Evolutionary conservation across 306 rosid genomes (phyloP), one percentile per base, ranked within the genome.

Genomic region (Oxytropis ochrocephala): DNA sequence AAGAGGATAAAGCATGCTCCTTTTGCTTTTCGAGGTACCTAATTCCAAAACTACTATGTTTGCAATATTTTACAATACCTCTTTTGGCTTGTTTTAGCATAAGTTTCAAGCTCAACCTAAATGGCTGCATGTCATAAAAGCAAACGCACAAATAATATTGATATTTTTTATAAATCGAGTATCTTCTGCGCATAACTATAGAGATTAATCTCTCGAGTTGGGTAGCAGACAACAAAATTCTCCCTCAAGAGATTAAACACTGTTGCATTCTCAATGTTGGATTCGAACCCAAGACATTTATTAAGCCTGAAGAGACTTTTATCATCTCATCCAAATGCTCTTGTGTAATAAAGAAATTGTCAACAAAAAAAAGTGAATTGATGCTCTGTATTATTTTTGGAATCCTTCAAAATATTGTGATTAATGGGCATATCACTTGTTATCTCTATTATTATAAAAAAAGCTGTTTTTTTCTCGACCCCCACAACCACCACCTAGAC

Each of bases 31-130:
- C 4, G 17, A 38, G 53, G 86, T 75, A 75, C 59, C 58, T 60
- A 72, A 70, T 53, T 61, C 67, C 75, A 19, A 38, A 54, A 42
- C 66, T 50, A 54, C 78, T 70, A 69, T 74, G 53, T 21, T 44
- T 19, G 46, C 13, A 66, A 65, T 75, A 65, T 53, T 67, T 35
- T 16, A 32, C 64, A 13, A 7, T 19, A 46, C 11, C 52, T 46
- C 39, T 41, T 64, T 35, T 51, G 19, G 69, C 64, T 51, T 47
- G 56, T 5, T 73, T 60, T 69, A 73, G 85, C 39, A 69, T 82
- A 74, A 57, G 72, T 70, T 74, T 78, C 78, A 78, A 64, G 50
- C 72, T 32, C 16, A 66, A 44, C 78, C 80, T 74, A 82, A 74
- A 30, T 33, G 51, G 70, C 42, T 60, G 16, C 65, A 58, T 60